Evolutionary conservation across 768 basidiomycete species (phyloP).

Genomic region (Termitomyces sp.): DNA sequence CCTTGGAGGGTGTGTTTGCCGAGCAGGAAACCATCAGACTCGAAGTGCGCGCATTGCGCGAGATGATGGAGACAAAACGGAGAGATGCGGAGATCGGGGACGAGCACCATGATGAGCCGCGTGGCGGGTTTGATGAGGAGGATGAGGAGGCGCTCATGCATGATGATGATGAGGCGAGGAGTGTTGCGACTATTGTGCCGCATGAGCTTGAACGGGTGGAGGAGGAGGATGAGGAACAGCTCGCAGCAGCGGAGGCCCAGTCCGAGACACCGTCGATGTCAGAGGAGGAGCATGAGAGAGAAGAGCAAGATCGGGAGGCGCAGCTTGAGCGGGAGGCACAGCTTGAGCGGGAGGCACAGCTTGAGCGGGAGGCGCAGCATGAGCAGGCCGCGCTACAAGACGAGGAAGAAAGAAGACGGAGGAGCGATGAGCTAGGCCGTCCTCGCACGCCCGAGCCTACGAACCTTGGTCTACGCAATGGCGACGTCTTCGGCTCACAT

Average conservation of each 20-base stretch:
- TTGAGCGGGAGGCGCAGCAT: constrained; percentile 36
- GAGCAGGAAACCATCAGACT: constrained; percentile 84
- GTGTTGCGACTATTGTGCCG: constrained; percentile 67
- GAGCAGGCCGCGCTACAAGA: constrained; percentile 43
- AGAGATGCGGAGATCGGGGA: constrained; percentile 33
- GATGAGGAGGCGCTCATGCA: constrained; percentile 29
- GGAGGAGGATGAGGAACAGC: constrained; percentile 69
- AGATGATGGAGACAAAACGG: constrained; percentile 66
- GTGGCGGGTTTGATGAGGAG: constrained; percentile 30
- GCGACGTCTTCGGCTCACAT: constrained; percentile 15
- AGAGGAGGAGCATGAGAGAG: constrained; percentile 18
- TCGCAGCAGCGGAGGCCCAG: constrained; percentile 21
- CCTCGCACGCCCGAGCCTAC: constrained; percentile 83
- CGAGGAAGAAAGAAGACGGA: constrained; percentile 47
- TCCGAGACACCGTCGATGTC: background rate
- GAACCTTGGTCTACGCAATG: constrained; percentile 29
- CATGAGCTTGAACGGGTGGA: constrained; percentile 71
- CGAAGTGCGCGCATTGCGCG: constrained; percentile 71
- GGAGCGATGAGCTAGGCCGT: constrained; percentile 58
- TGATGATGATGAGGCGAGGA: constrained; percentile 70
- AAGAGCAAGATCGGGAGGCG: constrained; percentile 10
- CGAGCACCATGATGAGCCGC: constrained; percentile 17
- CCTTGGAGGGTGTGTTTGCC: constrained; percentile 73
- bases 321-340: too few species aligned
- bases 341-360: too few species aligned